Evolutionary conservation across 177 flowering plant species (phyloP).

Genomic region (Vitis hybrid): DNA sequence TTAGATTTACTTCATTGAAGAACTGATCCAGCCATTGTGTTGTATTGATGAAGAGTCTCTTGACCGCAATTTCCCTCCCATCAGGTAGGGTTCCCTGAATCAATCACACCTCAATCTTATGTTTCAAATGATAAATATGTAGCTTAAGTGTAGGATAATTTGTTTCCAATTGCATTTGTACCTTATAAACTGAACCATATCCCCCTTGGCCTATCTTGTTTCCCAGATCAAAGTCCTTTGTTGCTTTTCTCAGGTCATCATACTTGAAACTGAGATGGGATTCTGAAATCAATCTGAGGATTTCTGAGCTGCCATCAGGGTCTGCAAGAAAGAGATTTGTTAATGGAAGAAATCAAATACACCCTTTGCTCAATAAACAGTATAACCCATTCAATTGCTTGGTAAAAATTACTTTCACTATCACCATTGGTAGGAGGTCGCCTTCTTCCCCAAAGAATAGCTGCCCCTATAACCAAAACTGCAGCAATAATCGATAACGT

Average conservation of each 20-base stretch:
- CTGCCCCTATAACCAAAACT: constrained; percentile 38
- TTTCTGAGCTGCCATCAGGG: constrained; percentile 50
- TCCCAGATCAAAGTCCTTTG: constrained; percentile 55
- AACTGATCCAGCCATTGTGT: constrained; percentile 80
- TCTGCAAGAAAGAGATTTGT: background rate
- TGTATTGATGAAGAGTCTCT: constrained; percentile 84
- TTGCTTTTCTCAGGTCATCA: constrained; percentile 81
- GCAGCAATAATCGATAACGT: constrained; percentile 45
- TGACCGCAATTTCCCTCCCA: constrained; percentile 89
- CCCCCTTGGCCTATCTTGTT: constrained; percentile 96
- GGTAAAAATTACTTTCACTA: constrained; percentile 29
- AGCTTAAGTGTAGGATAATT: background rate
- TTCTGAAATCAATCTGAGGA: constrained; percentile 48
- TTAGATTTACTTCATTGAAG: constrained; percentile 87
- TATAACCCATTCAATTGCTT: background rate
- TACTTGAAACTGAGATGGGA: constrained; percentile 79
- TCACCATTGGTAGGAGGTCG: constrained; percentile 57
- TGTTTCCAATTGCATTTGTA: constrained; percentile 6
- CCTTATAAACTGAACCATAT: constrained; percentile 85
- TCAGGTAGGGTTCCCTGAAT: constrained; percentile 78
- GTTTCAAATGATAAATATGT: background rate
- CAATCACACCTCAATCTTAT: background rate
- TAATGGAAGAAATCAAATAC: too few relatives aligned
- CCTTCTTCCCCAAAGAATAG: constrained; percentile 53
- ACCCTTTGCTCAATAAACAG: too few relatives aligned